A percentile compares a stretch with the other conserved stretches of the same genome.
phyloP scores from a whole-genome alignment of 768 basidiomycete species.

The Pleurotus platypus region DNA sequence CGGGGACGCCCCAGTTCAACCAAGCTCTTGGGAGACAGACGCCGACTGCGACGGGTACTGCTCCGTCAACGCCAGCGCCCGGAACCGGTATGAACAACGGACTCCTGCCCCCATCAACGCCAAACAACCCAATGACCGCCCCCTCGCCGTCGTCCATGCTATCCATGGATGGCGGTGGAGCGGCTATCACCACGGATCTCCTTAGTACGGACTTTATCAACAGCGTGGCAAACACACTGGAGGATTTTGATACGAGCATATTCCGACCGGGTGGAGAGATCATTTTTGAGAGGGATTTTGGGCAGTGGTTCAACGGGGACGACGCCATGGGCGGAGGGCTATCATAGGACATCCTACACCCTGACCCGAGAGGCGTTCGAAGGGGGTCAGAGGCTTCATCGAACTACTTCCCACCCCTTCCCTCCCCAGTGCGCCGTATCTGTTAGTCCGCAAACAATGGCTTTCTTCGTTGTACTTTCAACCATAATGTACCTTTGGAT shows the following conservation, averaged over 20 bases:
- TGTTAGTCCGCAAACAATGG: neutral
- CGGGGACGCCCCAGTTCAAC: constrained; percentile 30
- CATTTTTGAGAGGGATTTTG: constrained; percentile 72
- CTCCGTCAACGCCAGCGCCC: constrained; percentile 24
- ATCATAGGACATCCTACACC: too few relatives aligned
- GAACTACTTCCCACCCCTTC: too few relatives aligned
- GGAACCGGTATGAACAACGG: constrained; percentile 13
- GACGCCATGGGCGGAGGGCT: constrained; percentile 16
- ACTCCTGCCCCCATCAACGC: constrained; percentile 1
- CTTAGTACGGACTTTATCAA: constrained; percentile 42
- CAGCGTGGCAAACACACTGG: constrained; percentile 34
- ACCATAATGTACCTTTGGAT: constrained; percentile 3
- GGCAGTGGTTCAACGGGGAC: constrained; percentile 70
- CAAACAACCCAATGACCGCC: neutral
- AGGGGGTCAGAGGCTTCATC: too few relatives aligned
- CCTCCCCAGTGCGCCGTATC: neutral
- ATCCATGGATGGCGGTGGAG: neutral
- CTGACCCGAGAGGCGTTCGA: too few relatives aligned
- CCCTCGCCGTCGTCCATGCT: neutral
- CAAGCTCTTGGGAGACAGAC: constrained; percentile 23
- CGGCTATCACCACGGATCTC: neutral
- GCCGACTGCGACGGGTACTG: constrained; percentile 16
- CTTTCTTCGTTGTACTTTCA: neutral
- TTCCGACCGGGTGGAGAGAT: constrained; percentile 46
- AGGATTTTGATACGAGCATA: constrained; percentile 35